Evolutionary conservation across 2,329 filamentous ascomycete genomes (phyloP).

Genomic region (Cladosporium colombiae): DNA sequence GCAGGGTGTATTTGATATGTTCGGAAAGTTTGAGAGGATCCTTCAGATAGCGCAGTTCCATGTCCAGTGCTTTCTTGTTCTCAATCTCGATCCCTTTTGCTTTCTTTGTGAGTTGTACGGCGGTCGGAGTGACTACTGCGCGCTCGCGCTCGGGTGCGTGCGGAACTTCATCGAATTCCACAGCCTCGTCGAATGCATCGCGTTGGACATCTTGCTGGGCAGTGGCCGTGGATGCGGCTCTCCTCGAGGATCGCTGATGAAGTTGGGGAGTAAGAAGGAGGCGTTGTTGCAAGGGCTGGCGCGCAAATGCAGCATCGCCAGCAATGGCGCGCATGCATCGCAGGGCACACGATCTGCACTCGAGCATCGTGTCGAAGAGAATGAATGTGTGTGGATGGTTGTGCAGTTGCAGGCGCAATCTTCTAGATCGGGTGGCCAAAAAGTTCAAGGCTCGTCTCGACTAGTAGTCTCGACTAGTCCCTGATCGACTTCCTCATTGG

Average conservation of each 20-base stretch:
- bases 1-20: slow-evolving; percentile 64
- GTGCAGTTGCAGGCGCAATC: background rate
- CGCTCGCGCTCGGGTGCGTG: background rate
- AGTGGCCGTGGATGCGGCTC: background rate
- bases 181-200: background rate
- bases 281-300: slow-evolving; percentile 22
- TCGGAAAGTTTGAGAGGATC: slow-evolving; percentile 75
- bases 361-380: slow-evolving; percentile 40
- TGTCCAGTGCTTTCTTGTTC: slow-evolving; percentile 43
- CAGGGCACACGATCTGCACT: slow-evolving; percentile 47
- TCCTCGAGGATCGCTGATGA: slow-evolving; percentile 14
- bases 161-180: background rate
- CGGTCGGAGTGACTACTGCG: background rate
- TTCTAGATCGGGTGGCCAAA: slow-evolving; percentile 4
- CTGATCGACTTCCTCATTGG: background rate
- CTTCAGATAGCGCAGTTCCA: slow-evolving; percentile 62
- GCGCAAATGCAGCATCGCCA: slow-evolving; percentile 30
- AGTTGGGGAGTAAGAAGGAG: slow-evolving; percentile 30
- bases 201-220: background rate
- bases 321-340: slow-evolving; percentile 46
- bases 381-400: background rate
- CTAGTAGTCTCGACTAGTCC: background rate
- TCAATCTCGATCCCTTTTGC: slow-evolving; percentile 11
- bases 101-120: slow-evolving; percentile 6
- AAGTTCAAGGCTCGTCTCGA: slow-evolving; percentile 8